Percentiles rank a stretch among this genome's conserved stretches.
These are phyloP conservation scores for Casuarina glauca DNA, from an alignment of 306 rosid genomes.

Conservation along the genomic window DNA sequence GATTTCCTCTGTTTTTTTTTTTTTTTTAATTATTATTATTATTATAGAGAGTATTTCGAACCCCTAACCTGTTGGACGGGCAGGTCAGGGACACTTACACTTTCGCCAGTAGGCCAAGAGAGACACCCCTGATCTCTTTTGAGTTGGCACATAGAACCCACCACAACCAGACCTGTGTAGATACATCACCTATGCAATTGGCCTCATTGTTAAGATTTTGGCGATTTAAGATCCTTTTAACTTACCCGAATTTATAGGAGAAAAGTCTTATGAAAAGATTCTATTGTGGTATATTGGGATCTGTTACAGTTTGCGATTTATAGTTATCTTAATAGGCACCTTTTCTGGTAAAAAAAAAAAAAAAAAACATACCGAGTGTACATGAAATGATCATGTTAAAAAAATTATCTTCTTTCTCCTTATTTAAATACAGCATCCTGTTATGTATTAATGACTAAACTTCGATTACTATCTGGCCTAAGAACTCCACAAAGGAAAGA, in stretches of 20 bases:
- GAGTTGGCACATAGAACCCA: background rate
- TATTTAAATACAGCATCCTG: background rate
- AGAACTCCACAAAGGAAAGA: constrained; percentile 9
- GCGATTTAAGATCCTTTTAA: background rate
- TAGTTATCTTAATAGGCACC: background rate
- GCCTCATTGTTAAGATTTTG: background rate
- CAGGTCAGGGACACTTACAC: too few relatives aligned
- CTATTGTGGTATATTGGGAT: background rate
- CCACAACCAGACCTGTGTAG: background rate
- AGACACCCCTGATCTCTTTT: too few relatives aligned
- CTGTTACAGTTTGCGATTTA: background rate
- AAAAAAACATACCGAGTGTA: background rate
- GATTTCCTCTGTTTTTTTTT: background rate
- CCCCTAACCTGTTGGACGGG: too few relatives aligned
- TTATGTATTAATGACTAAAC: background rate
- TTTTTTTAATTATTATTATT: too few relatives aligned
- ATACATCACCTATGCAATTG: background rate
- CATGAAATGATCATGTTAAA: background rate
- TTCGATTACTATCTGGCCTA: background rate
- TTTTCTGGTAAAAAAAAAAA: background rate
- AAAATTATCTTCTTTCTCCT: background rate
- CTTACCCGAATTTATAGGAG: background rate
- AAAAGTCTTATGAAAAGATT: background rate
- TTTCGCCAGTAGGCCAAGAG: too few relatives aligned
- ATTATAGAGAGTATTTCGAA: too few relatives aligned